Percentiles rank a stretch among this genome's conserved stretches.
These are phyloP conservation scores for Syncephalastrum monosporum DNA, from an alignment of 371 early-diverging fungal species.

Conservation along the genomic window DNA sequence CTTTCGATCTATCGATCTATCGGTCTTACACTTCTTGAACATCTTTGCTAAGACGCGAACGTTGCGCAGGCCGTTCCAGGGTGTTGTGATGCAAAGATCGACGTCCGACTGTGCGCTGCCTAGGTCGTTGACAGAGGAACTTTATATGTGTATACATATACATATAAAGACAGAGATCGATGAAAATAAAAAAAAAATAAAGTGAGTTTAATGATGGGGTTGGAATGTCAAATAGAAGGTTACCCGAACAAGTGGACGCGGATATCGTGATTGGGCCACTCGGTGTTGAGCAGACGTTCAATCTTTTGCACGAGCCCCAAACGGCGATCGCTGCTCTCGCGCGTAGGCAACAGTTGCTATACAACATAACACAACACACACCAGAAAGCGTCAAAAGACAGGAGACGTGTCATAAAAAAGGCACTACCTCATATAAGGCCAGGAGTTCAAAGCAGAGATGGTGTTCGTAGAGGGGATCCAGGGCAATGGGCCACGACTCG, in stretches of 20 bases:
- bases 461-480: conserved; percentile 13
- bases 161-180: not conserved
- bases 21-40: conserved; percentile 32
- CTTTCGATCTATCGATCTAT: not conserved
- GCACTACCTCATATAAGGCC: conserved; percentile 28
- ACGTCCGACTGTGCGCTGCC: conserved; percentile 59
- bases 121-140: conserved; percentile 59
- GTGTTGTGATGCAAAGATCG: conserved; percentile 61
- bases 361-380: not conserved
- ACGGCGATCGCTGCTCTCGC: conserved; percentile 57
- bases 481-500: conserved; percentile 3
- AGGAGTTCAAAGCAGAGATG: conserved; percentile 25
- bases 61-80: conserved; percentile 47
- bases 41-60: conserved; percentile 43
- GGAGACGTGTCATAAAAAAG: not conserved
- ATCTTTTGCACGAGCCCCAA: conserved; percentile 55
- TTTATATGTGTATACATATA: conserved; percentile 10
- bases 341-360: conserved; percentile 51
- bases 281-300: conserved; percentile 49
- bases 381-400: not conserved
- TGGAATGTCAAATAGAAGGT: conserved; percentile 4
- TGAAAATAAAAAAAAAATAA: not conserved
- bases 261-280: conserved; percentile 60
- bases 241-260: conserved; percentile 68
- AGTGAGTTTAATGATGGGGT: not conserved